Percentiles rank a stretch among this genome's conserved stretches.
Conservation (phyloP, 192 early-diverging fungal species). For the Podila minutissima region DNA sequence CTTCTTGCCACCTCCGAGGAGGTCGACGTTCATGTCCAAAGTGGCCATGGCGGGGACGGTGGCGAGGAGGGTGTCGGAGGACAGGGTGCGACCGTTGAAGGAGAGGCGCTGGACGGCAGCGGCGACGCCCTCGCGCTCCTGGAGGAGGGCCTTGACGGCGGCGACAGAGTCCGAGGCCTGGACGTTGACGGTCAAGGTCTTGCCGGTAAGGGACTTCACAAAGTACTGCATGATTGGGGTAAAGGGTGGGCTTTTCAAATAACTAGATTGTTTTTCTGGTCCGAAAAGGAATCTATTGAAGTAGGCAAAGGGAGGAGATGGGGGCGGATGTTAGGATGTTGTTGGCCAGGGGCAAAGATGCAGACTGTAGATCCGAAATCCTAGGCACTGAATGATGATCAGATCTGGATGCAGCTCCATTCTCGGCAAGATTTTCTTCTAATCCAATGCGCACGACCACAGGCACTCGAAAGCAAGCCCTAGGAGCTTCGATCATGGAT, state of each 20-base stretch:
- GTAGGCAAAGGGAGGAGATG: too few relatives aligned
- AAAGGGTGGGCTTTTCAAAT: conserved; percentile 54
- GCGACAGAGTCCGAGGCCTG: conserved; percentile 54
- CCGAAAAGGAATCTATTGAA: conserved; percentile 44
- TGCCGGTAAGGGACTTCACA: conserved; percentile 71
- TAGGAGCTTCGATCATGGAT: background rate
- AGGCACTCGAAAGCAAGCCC: too few relatives aligned
- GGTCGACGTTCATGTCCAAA: conserved; percentile 59
- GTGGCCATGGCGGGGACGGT: conserved; percentile 49
- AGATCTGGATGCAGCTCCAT: background rate
- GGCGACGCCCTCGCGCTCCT: conserved; percentile 61
- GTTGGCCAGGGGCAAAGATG: too few relatives aligned
- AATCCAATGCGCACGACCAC: too few relatives aligned
- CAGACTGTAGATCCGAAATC: background rate
- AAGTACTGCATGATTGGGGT: conserved; percentile 62
- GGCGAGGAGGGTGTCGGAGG: conserved; percentile 27
- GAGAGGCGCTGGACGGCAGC: conserved; percentile 59
- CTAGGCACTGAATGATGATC: conserved; percentile 3
- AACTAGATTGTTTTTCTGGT: conserved; percentile 66
- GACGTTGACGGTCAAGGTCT: conserved; percentile 68
- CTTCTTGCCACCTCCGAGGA: conserved; percentile 95
- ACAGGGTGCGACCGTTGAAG: conserved; percentile 59
- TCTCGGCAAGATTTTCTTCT: background rate
- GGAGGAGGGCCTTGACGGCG: conserved; percentile 66
- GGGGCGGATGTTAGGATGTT: too few relatives aligned